Evolutionary conservation across 2,329 filamentous ascomycete genomes (phyloP), one percentile per base, ranked within the genome.

Genomic region (Plectosphaerella cucumerina): DNA sequence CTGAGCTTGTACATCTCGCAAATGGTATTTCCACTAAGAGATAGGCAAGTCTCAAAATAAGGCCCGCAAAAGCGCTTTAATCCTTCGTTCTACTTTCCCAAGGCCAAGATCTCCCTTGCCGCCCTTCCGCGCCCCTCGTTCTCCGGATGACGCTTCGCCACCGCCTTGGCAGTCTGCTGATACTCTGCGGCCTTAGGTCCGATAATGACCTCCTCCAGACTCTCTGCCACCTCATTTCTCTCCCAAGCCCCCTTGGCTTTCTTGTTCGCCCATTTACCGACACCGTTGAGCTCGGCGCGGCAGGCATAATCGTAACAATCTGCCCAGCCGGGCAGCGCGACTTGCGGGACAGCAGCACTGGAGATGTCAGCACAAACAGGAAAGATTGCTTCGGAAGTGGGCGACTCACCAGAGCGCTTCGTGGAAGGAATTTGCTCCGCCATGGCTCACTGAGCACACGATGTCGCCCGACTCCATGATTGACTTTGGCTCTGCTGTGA

Each of bases 221-320:
- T 37, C 12, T 37, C 12, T 5, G 34, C 34, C 6, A 37, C 5
- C 34, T 37, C 34, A 6, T 5, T 37, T 11, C 34, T 14, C 34
- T 37, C 34, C 34, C 34, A 37, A 5, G 34, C 5, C 12, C 34
- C 34, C 12, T 17, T 37, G 34, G 34, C 34, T 5, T 6, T 11
- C 34, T 26, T 26, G 23, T 31, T 47, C 14, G 22, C 35, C 11
- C 18, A 64, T 4, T 59, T 56, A 3, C 74, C 74, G 20, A 78
- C 64, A 1, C 70, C 71, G 0, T 76, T 62, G 53, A 66, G 60
- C 59, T 77, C 73, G 9, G 66, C 71, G 1, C 74, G 65, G 46
- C 66, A 63, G 4, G 71, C 74, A 50, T 70, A 77, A 45, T 77
- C 74, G 53, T 75, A 76, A 21, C 66, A 71, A 54, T 77, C 74